A percentile compares a stretch with the other conserved stretches of the same genome.
Evolutionary conservation across 164 flowering plant species (phyloP).

Genomic region (Vitis labrusca): DNA sequence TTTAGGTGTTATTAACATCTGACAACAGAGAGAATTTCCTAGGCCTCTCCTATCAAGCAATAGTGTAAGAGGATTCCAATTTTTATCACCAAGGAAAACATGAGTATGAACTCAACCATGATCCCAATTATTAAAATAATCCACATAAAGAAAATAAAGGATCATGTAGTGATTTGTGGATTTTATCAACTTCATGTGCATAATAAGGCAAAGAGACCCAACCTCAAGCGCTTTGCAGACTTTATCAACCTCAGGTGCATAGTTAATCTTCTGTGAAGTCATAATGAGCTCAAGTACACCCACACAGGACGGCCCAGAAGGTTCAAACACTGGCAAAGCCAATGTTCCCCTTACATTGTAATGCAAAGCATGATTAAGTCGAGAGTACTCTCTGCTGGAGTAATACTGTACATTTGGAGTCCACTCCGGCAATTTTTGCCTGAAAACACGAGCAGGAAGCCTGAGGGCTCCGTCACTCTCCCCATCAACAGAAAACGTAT

Average conservation of each 20-base stretch:
- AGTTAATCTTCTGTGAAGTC: constrained; percentile 87
- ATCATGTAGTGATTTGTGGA: not conserved
- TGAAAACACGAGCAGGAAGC: constrained; percentile 95
- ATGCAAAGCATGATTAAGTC: constrained; percentile 74
- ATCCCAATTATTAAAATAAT: not conserved
- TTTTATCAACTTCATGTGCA: not conserved
- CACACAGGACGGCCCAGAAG: constrained; percentile 80
- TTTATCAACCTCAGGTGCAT: constrained; percentile 94
- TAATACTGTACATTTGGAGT: constrained; percentile 97
- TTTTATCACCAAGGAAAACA: not conserved
- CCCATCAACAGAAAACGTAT: constrained; percentile 74
- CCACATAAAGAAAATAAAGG: not conserved
- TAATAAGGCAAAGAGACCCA: constrained; percentile 18
- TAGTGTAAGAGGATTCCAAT: not conserved
- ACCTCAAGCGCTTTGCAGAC: constrained; percentile 99
- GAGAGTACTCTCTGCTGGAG: constrained; percentile 71
- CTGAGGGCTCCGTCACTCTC: constrained; percentile 71
- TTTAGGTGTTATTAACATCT: too few species aligned
- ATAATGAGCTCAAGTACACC: constrained; percentile 93
- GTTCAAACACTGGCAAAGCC: constrained; percentile 96
- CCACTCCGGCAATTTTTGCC: constrained; percentile 89
- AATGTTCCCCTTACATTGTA: constrained; percentile 83
- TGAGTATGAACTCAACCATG: not conserved
- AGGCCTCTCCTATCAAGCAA: too few species aligned
- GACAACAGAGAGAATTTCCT: too few species aligned